Base-by-base conservation (phyloP, 352 stramenopile genomes). In the Lagenidium sp. region DNA sequence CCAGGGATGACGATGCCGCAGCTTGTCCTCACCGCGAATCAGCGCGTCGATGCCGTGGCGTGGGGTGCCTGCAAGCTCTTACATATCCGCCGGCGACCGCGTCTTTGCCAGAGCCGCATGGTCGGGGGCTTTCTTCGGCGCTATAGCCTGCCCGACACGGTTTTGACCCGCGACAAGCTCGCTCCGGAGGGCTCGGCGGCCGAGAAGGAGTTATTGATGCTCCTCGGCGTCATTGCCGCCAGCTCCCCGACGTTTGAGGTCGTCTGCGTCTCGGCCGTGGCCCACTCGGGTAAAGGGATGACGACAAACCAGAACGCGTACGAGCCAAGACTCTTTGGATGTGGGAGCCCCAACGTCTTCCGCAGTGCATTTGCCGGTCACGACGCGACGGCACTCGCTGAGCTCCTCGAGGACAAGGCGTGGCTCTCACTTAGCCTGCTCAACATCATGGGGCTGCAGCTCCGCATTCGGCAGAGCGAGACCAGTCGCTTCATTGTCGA, bases 11-110 rank as follows among this genome's bases (percentile, higher is more conserved):
- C 41, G 22, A 32, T 54, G 2, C 25, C 44, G 3, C 31, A 52
- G 26, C 47, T 55, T 5, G 28, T 53, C 16, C 16, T 55, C 8
- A 39, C 3, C n/a, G 40, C 23, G 11, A 44, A 16, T 2, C 24
- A 44, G 2, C 47, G 47, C 4, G 47, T 49, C 6, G 47, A 55
- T 22, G 44, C 47, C 4, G 47, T 55, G 6, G 47, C 47, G 18
- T 55, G 47, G 47, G 47, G 39, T 5, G 26, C 26, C 26, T 55
- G 47, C 28, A 34, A 55, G n/a, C 34, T 55, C 4, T 26, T 55
- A 8, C 25, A 40, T n/a, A 32, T 34, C 24, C 31, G 49, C 16
- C 39, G 40, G 0, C 39, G 41, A 10, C 47, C 47, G 19, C 37
- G 4, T 1, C n/a, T 44, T 18, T 55, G 47, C 28, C 47, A 55